A percentile compares a stretch with the other conserved stretches of the same genome.
Evolutionary conservation across 768 basidiomycete species (phyloP).

Genomic region (Galerina sulciceps): DNA sequence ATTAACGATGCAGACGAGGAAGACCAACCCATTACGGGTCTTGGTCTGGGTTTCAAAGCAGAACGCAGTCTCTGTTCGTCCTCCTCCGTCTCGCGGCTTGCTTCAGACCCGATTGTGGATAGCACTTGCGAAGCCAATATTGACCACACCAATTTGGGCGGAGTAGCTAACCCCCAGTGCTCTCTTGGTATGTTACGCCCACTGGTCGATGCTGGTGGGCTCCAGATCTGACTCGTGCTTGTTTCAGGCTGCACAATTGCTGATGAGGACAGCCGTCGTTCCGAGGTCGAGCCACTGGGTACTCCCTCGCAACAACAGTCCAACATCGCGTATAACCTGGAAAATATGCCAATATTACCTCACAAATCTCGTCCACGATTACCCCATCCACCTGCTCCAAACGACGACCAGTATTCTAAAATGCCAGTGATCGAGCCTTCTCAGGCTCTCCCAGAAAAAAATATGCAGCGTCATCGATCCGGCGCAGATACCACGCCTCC

Average conservation of each 20-base stretch:
- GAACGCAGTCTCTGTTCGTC: constrained; percentile 15
- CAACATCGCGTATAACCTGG: background rate
- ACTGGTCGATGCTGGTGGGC: background rate
- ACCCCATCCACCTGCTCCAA: background rate
- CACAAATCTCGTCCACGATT: background rate
- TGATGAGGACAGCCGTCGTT: background rate
- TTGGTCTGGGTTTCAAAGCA: constrained; percentile 13
- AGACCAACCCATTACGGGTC: constrained; percentile 11
- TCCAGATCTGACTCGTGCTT: no score
- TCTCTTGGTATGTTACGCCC: constrained; percentile 9
- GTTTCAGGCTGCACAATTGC: no score
- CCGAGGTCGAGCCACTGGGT: constrained; percentile 14
- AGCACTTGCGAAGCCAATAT: background rate
- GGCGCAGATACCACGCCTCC: background rate
- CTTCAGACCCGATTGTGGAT: background rate
- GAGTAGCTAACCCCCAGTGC: background rate
- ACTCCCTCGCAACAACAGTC: background rate
- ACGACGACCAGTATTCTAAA: background rate
- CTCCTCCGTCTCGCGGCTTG: constrained; percentile 11
- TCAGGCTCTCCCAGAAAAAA: background rate
- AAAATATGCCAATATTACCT: background rate
- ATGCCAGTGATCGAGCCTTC: constrained; percentile 3
- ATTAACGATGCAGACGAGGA: background rate
- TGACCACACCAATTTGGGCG: background rate
- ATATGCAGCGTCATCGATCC: background rate